Conservation (phyloP, 768 basidiomycete species). For the Cystoderma amianthinum region DNA sequence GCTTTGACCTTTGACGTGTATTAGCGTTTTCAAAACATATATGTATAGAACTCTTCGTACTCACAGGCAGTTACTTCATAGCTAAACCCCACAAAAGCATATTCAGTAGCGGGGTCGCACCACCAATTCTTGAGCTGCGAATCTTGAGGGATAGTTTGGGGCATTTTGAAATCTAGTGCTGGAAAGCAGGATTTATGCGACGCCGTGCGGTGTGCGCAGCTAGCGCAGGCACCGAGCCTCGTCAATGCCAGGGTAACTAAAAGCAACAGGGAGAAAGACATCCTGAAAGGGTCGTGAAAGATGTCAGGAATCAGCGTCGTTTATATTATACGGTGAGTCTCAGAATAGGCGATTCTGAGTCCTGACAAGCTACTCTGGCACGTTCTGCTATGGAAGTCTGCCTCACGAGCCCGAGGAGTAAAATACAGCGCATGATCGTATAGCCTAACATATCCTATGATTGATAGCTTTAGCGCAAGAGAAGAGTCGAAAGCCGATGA, state of each 20-base stretch:
- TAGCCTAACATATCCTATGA: too few species aligned
- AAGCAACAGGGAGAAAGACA: neutral
- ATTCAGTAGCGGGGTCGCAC: conserved; percentile 48
- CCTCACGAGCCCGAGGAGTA: too few species aligned
- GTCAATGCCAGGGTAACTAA: neutral
- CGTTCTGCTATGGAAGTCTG: too few species aligned
- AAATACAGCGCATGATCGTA: too few species aligned
- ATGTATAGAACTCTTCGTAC: conserved; percentile 9
- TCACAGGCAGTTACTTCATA: conserved; percentile 55
- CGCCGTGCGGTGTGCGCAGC: neutral
- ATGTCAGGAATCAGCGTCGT: too few species aligned
- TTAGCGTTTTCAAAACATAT: neutral
- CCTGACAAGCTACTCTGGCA: too few species aligned
- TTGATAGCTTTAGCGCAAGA: too few species aligned
- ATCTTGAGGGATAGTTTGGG: conserved; percentile 24
- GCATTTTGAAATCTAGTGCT: conserved; percentile 39
- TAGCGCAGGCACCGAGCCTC: neutral
- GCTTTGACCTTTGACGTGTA: conserved; percentile 40
- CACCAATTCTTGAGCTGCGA: conserved; percentile 34
- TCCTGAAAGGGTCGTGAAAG: neutral
- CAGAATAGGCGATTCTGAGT: too few species aligned
- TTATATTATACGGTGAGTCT: too few species aligned
- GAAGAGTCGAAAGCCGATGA: too few species aligned
- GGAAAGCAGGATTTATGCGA: conserved; percentile 17
- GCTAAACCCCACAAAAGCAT: conserved; percentile 60